Base-by-base conservation (phyloP, 352 stramenopile genomes). In the Phytophthora hybrid region DNA sequence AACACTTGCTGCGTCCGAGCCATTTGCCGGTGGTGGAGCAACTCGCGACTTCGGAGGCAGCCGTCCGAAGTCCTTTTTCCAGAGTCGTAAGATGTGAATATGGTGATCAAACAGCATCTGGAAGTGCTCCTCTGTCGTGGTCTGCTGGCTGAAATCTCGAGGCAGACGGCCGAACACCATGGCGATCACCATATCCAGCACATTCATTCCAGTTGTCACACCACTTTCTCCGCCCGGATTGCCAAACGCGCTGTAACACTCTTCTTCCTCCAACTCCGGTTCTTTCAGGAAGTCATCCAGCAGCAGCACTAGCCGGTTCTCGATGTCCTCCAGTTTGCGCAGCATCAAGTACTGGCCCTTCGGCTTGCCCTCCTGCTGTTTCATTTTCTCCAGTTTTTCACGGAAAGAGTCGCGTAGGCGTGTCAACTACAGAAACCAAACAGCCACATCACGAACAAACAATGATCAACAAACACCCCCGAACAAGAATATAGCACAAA, bases 161-260 rank as follows among this genome's bases (percentile, higher is more conserved):
- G 90, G 90, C 59, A 96, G 69, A n/a, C 90, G 90, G 5, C 83
- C 80, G 64, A 96, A 96, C 4, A 95, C 70, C 90, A 96, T 96
- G 16, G 87, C 89, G 8, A 96, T 78, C 37, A 96, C 82, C 88
- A 95, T 96, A 62, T 96, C 90, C 47, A 96, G 69, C 49, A 96
- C 87, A 66, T 93, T 95, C 84, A 91, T 90, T n/a, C 70, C 69
- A 11, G 73, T 70, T 46, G 69, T 72, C 14, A 78, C 68, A 1
- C 76, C 75, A 44, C 59, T 58, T 63, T 77, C 58, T 32, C 66
- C 66, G 1, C 65, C 64, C 5, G 54, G 61, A 21, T 65, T 63
- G 44, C 71, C 77, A 76, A 87, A 87, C 16, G 83, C 81, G 11
- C 80, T 76, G 44, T 77, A 79, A 61, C 80, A 84, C 60, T 88